phyloP scores from a whole-genome alignment of 805 yeast species.

The Teunomyces aglyptinius region DNA sequence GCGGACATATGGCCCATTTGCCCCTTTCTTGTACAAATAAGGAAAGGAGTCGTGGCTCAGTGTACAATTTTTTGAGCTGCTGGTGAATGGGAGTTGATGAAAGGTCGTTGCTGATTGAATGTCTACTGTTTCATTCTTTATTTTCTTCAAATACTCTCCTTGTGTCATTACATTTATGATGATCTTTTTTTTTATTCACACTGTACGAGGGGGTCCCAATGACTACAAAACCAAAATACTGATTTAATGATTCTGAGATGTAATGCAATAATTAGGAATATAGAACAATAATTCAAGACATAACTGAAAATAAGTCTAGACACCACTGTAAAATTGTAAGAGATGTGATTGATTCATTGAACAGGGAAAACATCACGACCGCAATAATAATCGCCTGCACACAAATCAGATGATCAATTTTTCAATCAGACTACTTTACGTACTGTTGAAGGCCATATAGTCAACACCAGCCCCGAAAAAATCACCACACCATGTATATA shows the following conservation, averaged over 20 bases:
- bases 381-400: slow-evolving; percentile 4
- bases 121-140: slow-evolving; percentile 17
- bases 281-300: background rate
- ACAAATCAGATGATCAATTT: slow-evolving; percentile 5
- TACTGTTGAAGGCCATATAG: background rate
- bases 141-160: slow-evolving; percentile 9
- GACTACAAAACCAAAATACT: slow-evolving; percentile 44
- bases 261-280: background rate
- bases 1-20: slow-evolving; percentile 45
- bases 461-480: background rate
- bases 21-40: slow-evolving; percentile 43
- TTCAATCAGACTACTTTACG: slow-evolving; percentile 6
- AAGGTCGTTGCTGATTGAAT: slow-evolving; percentile 41
- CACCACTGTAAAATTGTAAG: no score
- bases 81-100: slow-evolving; percentile 52
- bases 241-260: slow-evolving; percentile 52
- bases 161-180: slow-evolving; percentile 31
- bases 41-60: slow-evolving; percentile 49
- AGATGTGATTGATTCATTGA: background rate
- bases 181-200: slow-evolving; percentile 52
- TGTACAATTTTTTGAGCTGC: slow-evolving; percentile 51
- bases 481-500: slow-evolving; percentile 2
- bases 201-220: slow-evolving; percentile 48
- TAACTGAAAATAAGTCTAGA: background rate
- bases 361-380: background rate